A percentile compares a stretch with the other conserved stretches of the same genome.
phyloP scores from a whole-genome alignment of 1,284 basidiomycete genomes.

The Cutaneotrichosporon dermatis region DNA sequence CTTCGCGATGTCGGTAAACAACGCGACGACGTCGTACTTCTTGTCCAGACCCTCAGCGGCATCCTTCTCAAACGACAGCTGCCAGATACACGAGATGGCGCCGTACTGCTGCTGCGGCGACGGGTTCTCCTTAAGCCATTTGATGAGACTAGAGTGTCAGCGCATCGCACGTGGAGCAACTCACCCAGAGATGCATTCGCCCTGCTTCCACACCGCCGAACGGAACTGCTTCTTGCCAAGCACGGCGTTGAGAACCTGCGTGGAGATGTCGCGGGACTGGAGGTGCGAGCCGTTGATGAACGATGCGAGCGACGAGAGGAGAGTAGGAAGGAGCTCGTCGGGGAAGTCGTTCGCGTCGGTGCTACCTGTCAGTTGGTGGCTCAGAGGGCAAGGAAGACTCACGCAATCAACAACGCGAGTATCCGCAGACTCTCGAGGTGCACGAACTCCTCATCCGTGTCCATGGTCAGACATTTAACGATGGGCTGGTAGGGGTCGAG shows the following conservation, averaged over 20 bases:
- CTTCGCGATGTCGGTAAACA: slow-evolving; percentile 80
- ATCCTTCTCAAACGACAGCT: slow-evolving; percentile 82
- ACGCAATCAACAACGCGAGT: slow-evolving; percentile 78
- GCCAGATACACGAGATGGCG: slow-evolving; percentile 86
- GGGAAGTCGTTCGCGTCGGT: slow-evolving; percentile 52
- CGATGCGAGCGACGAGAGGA: slow-evolving; percentile 58
- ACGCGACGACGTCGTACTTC: slow-evolving; percentile 83
- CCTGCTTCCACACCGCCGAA: slow-evolving; percentile 51
- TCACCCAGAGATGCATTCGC: slow-evolving; percentile 46
- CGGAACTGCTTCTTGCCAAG: slow-evolving; percentile 75
- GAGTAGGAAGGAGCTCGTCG: slow-evolving; percentile 59
- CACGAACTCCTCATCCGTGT: slow-evolving; percentile 75
- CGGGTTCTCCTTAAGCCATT: slow-evolving; percentile 65
- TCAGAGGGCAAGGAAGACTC: slow-evolving; percentile 17
- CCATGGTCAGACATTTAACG: slow-evolving; percentile 75
- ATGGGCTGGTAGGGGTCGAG: slow-evolving; percentile 81
- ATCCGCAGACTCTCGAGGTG: slow-evolving; percentile 86
- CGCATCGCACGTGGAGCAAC: slow-evolving; percentile 14
- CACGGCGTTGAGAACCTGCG: slow-evolving; percentile 84
- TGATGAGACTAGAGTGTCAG: slow-evolving; percentile 58
- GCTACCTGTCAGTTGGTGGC: slow-evolving; percentile 18
- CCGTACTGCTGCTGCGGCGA: slow-evolving; percentile 92
- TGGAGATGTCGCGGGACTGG: slow-evolving; percentile 75
- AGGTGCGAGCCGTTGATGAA: slow-evolving; percentile 23
- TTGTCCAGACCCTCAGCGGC: slow-evolving; percentile 81